A percentile compares a stretch with the other conserved stretches of the same genome.
Evolutionary conservation across 495 filamentous ascomycete species (phyloP).

Genomic region (Xylaria cubensis): DNA sequence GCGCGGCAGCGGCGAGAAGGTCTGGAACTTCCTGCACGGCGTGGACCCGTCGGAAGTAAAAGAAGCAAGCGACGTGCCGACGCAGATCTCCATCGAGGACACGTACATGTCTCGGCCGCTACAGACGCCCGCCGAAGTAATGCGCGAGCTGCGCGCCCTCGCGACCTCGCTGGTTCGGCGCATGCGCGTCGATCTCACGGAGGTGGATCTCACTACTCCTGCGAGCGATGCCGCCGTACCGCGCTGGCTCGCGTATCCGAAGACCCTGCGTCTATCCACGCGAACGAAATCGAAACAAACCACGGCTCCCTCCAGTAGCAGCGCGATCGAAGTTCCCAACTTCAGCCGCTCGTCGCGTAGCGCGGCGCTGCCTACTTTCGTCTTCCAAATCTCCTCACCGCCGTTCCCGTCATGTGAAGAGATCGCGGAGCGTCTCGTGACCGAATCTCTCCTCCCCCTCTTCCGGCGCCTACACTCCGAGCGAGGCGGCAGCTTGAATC

Average conservation of each 20-base stretch:
- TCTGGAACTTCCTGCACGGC: conserved; percentile 68
- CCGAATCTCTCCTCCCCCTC: conserved; percentile 68
- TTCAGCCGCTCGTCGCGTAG: conserved; percentile 70
- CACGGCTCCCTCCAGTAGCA: conserved; percentile 32
- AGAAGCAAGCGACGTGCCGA: conserved; percentile 73
- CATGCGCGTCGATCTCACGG: conserved; percentile 77
- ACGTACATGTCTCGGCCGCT: conserved; percentile 70
- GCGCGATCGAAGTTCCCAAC: conserved; percentile 30
- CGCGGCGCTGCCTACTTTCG: conserved; percentile 71
- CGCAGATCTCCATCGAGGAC: conserved; percentile 94
- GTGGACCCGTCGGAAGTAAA: conserved; percentile 71
- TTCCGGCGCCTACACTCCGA: conserved; percentile 77
- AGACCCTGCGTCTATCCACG: conserved; percentile 79
- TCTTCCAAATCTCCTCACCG: conserved; percentile 65
- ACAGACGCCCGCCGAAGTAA: conserved; percentile 63
- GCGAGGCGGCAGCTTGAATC: conserved; percentile 69
- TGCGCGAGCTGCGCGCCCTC: conserved; percentile 66
- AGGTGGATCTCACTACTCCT: conserved; percentile 37
- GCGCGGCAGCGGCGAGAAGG: conserved; percentile 68
- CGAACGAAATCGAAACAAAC: conserved; percentile 65
- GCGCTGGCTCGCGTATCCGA: conserved; percentile 52
- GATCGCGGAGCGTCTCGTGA: conserved; percentile 70
- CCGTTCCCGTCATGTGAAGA: conserved; percentile 54
- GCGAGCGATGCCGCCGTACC: conserved; percentile 20
- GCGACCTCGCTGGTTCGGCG: conserved; percentile 74